Percentiles rank a stretch among this genome's conserved stretches.
Conservation (phyloP, 2,329 filamentous ascomycete genomes). For the Fusarium xylarioides region DNA sequence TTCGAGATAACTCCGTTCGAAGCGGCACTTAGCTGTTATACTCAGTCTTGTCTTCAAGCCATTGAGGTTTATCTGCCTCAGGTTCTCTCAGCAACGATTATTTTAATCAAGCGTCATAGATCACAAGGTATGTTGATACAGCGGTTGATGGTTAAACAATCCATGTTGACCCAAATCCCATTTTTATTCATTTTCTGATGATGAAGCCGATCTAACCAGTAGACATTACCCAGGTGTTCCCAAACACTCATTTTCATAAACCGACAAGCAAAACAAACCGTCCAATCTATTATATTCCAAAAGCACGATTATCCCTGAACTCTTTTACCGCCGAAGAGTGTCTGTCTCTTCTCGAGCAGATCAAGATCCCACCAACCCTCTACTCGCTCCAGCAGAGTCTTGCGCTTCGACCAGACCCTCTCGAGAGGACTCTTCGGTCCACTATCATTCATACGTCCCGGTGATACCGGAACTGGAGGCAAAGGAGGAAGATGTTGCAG, state of each 20-base stretch:
- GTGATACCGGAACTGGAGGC: slow-evolving; percentile 39
- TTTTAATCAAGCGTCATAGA: not conserved
- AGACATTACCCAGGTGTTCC: slow-evolving; percentile 41
- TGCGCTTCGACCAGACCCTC: slow-evolving; percentile 50
- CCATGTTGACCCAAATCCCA: slow-evolving; percentile 5
- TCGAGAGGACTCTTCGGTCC: slow-evolving; percentile 40
- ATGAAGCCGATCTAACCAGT: slow-evolving; percentile 41
- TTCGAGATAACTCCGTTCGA: not conserved
- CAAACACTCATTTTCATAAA: slow-evolving; percentile 10
- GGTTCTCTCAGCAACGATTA: not conserved
- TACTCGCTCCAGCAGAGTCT: slow-evolving; percentile 58
- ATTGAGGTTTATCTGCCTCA: not conserved
- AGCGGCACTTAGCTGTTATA: no score
- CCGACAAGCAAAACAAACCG: slow-evolving; percentile 16
- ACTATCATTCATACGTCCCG: slow-evolving; percentile 19
- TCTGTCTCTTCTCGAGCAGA: slow-evolving; percentile 57
- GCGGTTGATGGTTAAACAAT: slow-evolving; percentile 7
- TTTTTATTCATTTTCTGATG: slow-evolving; percentile 34
- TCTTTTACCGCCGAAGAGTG: slow-evolving; percentile 43
- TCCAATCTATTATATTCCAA: slow-evolving; percentile 27
- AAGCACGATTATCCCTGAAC: slow-evolving; percentile 17
- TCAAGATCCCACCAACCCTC: slow-evolving; percentile 66
- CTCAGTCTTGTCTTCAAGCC: not conserved
- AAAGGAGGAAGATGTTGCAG: slow-evolving; percentile 45
- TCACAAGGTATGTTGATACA: not conserved